Base-by-base conservation (phyloP, 805 yeast genomes). In the Wickerhamomyces sydowiorum region DNA sequence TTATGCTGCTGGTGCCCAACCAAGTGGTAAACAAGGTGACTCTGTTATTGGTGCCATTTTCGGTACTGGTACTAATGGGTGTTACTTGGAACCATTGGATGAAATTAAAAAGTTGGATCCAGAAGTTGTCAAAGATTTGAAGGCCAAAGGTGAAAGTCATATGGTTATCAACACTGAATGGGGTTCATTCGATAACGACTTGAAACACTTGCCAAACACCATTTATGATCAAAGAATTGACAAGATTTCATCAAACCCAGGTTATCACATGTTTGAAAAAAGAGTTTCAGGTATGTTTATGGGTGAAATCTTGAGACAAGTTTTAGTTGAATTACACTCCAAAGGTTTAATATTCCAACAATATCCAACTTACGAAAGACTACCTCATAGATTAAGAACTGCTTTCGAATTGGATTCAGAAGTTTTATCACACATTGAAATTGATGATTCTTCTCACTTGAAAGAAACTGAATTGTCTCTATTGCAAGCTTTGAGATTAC, bases 11-110 rank as follows among this genome's bases (percentile, higher is more conserved):
- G 69, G 75, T 39, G 67, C 65, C 14, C 60, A 68, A 38, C 72
- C 79, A 30, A 62, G 73, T 18, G 74, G 80, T 46, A 75, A 82
- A 39, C 80, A 78, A 45, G 79, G 93, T 37, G 80, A 79, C 43
- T 86, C 97, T 9, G 75, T 85, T 8, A 71, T 90, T 50, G 98
- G 99, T 38, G 81, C 90, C 47, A 91, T 91, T 49, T 87, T 90
- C 57, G 99, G 99, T 51, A 93, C 99, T 2, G 99, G 99, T 59
- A 91, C 98, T 23, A 91, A 91, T 63, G 97, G 97, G 47, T 96
- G 96, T 14, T 91, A 93, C 65, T 72, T 78, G 59, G 99, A 91
- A 64, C 73, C 77, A 43, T 61, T 89, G 40, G 80, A 76, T 33
- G 75, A 81, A 42, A 86, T 93, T 52, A 76, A 75, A 42, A 91